Evolutionary conservation across 345 rosid species (phyloP), one percentile per base, ranked within the genome.

Genomic region (Brassica nigra): DNA sequence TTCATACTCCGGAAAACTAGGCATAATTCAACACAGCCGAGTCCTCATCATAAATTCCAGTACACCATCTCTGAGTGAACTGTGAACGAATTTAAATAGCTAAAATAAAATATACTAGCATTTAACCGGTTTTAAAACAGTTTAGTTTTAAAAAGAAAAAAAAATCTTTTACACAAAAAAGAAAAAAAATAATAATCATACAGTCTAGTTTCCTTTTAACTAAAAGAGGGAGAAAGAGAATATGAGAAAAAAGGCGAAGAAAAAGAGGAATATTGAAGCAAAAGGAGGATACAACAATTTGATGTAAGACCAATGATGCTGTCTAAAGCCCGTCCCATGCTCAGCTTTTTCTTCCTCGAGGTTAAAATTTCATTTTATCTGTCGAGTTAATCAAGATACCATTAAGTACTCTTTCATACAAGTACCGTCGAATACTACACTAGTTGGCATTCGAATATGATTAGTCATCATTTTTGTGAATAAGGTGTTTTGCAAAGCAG

Each of bases 321-420:
- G 83, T 80, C 63, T 75, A 75, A 80, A 80, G 76, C 80, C 80
- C 80, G 20, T 64, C 67, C 68, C 83, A 70, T 70, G 83, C 83
- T 75, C 83, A 63, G 79, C 80, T 80, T 80, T 70, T 75, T 68
- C 70, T 74, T 63, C 67, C 79, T 66, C 74, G 64, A 74, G 57
- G 74, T 68, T 73, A 36, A 8, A 64, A 64, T 15, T 15, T 36
- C 4, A 4, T 49, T 62, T 54, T 36, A n/a, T 39, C 27, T 47
- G 7, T n/a, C 7, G 15, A 34, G 68, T 31, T 39, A 73, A 34
- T 70, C 52, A 65, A 71, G 20, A 73, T 61, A 20, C 62, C 5
- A 66, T 30, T 29, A 27, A 62, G 23, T 71, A 36, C 23, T 30
- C 63, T 55, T 54, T 20, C 47, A 11, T 27, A 27, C 37, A 61